Conservation (phyloP, 441 rosid species). For the California macrophylla region DNA sequence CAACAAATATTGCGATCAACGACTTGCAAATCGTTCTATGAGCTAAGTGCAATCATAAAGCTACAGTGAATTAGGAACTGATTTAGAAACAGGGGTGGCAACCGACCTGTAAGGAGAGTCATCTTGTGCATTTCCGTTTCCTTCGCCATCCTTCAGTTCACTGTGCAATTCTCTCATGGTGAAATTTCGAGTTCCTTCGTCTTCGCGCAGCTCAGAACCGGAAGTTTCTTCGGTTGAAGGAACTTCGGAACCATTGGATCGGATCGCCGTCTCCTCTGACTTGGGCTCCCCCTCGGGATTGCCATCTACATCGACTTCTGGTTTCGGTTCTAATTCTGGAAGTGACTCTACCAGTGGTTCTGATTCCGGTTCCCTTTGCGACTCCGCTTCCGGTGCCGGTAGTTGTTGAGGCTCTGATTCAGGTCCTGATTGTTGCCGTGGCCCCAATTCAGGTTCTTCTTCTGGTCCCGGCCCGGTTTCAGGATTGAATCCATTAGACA, state of each 20-base stretch:
- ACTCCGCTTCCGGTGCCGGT: slow-evolving; percentile 11
- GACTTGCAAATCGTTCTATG: not conserved
- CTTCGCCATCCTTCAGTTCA: slow-evolving; percentile 71
- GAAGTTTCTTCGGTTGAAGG: slow-evolving; percentile 24
- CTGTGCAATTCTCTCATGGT: slow-evolving; percentile 82
- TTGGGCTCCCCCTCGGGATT: slow-evolving; percentile 19
- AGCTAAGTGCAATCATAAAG: not conserved
- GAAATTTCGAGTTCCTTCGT: slow-evolving; percentile 57
- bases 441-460: slow-evolving; percentile 6
- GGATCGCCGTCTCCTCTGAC: slow-evolving; percentile 31
- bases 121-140: slow-evolving; percentile 35
- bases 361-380: slow-evolving; percentile 12
- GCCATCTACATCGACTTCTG: slow-evolving; percentile 28
- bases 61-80: not conserved
- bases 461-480: slow-evolving; percentile 19
- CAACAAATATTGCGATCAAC: not conserved
- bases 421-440: slow-evolving; percentile 15
- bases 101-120: slow-evolving; percentile 36
- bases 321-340: slow-evolving; percentile 18
- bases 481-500: slow-evolving; percentile 30
- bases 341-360: no score
- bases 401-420: slow-evolving; percentile 15
- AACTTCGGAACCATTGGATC: slow-evolving; percentile 23
- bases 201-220: slow-evolving; percentile 32
- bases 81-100: not conserved